A percentile compares a stretch with the other conserved stretches of the same genome.
These are phyloP conservation scores for Phaeosphaeria sp. DNA, from an alignment of 2,329 filamentous ascomycete species.

Conservation along the genomic window DNA sequence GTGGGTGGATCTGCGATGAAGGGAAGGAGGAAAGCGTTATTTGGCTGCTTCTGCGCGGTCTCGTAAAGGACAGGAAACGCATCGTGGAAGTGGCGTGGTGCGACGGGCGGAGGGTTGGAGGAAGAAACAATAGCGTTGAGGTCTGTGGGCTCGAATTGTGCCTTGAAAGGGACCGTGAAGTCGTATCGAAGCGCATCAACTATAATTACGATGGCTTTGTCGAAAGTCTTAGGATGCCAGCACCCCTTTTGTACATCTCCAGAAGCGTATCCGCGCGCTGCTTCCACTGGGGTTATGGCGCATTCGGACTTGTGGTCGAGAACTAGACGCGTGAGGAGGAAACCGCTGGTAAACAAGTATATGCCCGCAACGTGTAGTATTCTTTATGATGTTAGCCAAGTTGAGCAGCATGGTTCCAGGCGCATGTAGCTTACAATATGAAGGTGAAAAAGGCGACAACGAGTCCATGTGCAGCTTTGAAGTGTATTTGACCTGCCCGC, in stretches of 20 bases:
- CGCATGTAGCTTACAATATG: constrained; percentile 58
- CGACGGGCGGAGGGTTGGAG: constrained; percentile 15
- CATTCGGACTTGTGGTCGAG: constrained; percentile 80
- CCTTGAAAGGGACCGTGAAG: constrained; percentile 82
- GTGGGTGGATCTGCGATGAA: constrained; percentile 98
- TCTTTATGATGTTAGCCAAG: constrained; percentile 46
- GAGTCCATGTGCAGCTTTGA: constrained; percentile 60
- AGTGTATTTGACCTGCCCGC: constrained; percentile 55
- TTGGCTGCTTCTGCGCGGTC: constrained; percentile 73
- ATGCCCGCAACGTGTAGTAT: constrained; percentile 80
- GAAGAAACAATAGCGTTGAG: constrained; percentile 21
- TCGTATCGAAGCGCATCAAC: constrained; percentile 96
- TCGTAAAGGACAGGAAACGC: constrained; percentile 87
- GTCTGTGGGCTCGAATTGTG: constrained; percentile 55
- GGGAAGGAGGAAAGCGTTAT: constrained; percentile 86
- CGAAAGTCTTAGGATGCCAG: constrained; percentile 94
- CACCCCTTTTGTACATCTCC: constrained; percentile 69
- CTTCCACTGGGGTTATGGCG: constrained; percentile 72
- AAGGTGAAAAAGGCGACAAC: constrained; percentile 71
- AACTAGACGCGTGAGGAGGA: constrained; percentile 86
- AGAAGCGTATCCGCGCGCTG: constrained; percentile 41
- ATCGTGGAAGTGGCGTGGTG: constrained; percentile 77
- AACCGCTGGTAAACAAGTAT: constrained; percentile 92
- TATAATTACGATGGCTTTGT: constrained; percentile 87
- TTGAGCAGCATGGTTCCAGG: background rate